Evolutionary conservation across 1,284 basidiomycete species (phyloP), one percentile per base, ranked within the genome.

Genomic region (Heterobasidion parviporum): DNA sequence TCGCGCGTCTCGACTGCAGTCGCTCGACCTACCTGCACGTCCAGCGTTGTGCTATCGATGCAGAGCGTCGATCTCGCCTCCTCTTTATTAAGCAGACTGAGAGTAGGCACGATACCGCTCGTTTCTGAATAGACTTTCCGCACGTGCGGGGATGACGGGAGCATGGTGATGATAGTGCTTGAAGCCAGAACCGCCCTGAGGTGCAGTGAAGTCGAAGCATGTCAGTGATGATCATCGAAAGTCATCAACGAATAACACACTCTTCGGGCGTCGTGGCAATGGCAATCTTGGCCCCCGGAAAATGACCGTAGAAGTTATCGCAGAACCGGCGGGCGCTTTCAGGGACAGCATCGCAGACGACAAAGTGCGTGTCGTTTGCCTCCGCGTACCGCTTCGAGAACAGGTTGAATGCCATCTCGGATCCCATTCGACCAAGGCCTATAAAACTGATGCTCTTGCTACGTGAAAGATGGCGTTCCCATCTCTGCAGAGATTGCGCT

Each of bases 21-120:
- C 33, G 79, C 70, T 38, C 83, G 81, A 0, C 91, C 85, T 6
- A 89, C 82, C 7, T 74, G 73, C 14, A 94, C 87, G 61, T 94
- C 90, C 48, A 94, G 75, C 0, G 93, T 95, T 2, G 92, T 94
- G 10, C 89, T 92, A 70, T 96, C 93, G 58, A 96, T 90, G 63
- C 84, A 85, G 8, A 95, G 68, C 0, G 88, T 88, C 9, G 69
- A 64, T 51, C 66, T 64, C 8, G 71, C 70, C 16, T 74, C 72
- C 15, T 72, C 68, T 5, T 60, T 55, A 3, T 78, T 63, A 34
- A 88, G 64, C 16, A 67, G 70, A 48, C 68, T 70, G 52, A 90
- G 71, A 1, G 78, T 74, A 6, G 82, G 74, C 54, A 91, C 73
- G 59, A 92, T 82, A 0, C 83, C 84, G 34, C 73, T 71, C 49